Evolutionary conservation across 2,329 filamentous ascomycete species (phyloP).

Genomic region (Fusarium haematococcum): DNA sequence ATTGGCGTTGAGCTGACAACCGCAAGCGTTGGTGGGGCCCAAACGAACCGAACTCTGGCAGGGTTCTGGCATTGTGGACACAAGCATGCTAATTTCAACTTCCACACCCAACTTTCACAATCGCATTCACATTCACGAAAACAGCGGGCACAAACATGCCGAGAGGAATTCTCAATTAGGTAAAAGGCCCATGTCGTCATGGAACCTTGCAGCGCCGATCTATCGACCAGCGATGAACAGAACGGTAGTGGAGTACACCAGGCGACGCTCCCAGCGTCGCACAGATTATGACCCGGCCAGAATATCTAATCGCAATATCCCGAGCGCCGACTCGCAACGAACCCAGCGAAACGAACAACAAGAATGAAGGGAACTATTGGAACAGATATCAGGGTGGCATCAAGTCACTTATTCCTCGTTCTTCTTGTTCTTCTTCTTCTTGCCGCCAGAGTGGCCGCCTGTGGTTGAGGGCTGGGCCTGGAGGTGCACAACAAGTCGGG

Average conservation of each 20-base stretch:
- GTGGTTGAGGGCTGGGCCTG: constrained; percentile 72
- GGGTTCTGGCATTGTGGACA: not conserved
- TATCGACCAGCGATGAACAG: constrained; percentile 35
- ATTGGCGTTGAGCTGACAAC: constrained; percentile 18
- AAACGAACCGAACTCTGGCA: not conserved
- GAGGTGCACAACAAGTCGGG: constrained; percentile 86
- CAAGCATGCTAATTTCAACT: constrained; percentile 1
- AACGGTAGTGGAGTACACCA: constrained; percentile 45
- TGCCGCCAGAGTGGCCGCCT: constrained; percentile 62
- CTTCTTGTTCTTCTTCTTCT: constrained; percentile 81
- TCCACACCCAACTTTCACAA: not conserved
- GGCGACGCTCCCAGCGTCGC: constrained; percentile 45
- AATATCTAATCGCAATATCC: constrained; percentile 60
- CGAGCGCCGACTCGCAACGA: constrained; percentile 56
- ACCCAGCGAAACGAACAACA: constrained; percentile 54
- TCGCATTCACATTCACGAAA: not conserved
- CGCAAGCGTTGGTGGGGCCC: not conserved
- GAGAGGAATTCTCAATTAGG: constrained; percentile 38
- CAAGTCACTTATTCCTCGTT: constrained; percentile 54
- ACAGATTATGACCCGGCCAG: constrained; percentile 46
- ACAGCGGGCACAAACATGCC: not conserved
- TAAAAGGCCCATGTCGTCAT: constrained; percentile 28
- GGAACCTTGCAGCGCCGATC: constrained; percentile 29
- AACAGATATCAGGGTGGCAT: constrained; percentile 51
- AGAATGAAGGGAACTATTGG: constrained; percentile 54